Conservation (phyloP, 73 alveolate genomes). For the Paramecium sexaurelia region DNA sequence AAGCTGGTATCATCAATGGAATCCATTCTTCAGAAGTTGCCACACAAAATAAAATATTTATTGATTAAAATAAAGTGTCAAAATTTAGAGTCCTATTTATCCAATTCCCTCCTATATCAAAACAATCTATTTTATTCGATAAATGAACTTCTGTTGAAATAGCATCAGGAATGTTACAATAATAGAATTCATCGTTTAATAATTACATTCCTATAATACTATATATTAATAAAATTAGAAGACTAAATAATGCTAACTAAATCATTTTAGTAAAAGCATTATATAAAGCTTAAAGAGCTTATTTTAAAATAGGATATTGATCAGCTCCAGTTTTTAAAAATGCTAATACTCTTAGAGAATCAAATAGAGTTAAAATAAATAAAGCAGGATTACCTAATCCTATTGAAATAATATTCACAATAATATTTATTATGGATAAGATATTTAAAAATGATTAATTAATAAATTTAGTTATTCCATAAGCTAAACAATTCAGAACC, state of each 20-base stretch:
- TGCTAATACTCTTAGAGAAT: conserved; percentile 43
- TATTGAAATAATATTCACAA: background rate
- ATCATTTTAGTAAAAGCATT: conserved; percentile 62
- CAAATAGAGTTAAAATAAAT: conserved; percentile 12
- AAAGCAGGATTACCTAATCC: conserved; percentile 29
- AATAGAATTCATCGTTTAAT: conserved; percentile 20
- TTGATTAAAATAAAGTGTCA: conserved; percentile 26
- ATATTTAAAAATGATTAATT: background rate
- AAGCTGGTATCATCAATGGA: background rate
- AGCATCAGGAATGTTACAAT: background rate
- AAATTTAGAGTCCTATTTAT: background rate
- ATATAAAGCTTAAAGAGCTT: background rate
- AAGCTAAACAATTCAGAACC: background rate
- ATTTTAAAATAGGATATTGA: background rate
- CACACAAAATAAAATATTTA: conserved; percentile 20
- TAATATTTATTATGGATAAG: background rate
- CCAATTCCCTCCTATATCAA: conserved; percentile 68
- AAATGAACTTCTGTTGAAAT: background rate
- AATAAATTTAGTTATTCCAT: background rate
- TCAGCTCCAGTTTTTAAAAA: conserved; percentile 48
- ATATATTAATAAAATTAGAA: conserved; percentile 31
- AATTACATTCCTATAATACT: conserved; percentile 51
- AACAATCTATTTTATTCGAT: conserved; percentile 31
- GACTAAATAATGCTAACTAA: conserved; percentile 49
- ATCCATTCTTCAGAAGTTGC: conserved; percentile 66